Conservation (phyloP, 2,329 filamentous ascomycete genomes). For the Zelopaecilomyces penicillatus region DNA sequence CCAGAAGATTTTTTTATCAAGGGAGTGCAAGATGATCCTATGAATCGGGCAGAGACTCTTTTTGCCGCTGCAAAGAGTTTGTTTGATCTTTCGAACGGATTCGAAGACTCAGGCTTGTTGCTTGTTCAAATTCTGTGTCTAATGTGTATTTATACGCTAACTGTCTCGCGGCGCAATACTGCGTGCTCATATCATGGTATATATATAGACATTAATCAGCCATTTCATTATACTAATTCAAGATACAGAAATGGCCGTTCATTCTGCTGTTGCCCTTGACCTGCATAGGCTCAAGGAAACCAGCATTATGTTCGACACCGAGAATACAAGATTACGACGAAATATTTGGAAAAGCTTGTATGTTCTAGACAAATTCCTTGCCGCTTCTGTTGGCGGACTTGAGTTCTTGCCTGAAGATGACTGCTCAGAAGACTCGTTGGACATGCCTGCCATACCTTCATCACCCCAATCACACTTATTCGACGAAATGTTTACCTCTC, state of each 20-base stretch:
- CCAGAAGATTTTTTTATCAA: slow-evolving; percentile 42
- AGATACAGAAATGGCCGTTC: slow-evolving; percentile 49
- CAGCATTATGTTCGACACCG: slow-evolving; percentile 39
- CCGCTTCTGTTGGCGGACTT: slow-evolving; percentile 54
- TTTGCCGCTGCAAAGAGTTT: slow-evolving; percentile 51
- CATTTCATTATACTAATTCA: slow-evolving; percentile 8
- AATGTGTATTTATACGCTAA: slow-evolving; percentile 57
- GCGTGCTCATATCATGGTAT: slow-evolving; percentile 54
- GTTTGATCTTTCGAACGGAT: slow-evolving; percentile 34
- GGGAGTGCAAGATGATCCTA: slow-evolving; percentile 37
- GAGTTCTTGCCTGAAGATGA: slow-evolving; percentile 54
- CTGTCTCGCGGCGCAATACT: slow-evolving; percentile 52
- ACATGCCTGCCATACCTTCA: slow-evolving; percentile 2
- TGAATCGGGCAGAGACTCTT: slow-evolving; percentile 52
- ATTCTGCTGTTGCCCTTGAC: slow-evolving; percentile 53
- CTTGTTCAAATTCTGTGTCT: slow-evolving; percentile 55
- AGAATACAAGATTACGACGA: slow-evolving; percentile 34
- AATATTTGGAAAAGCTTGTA: slow-evolving; percentile 59
- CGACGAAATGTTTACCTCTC: slow-evolving; percentile 2
- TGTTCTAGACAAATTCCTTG: slow-evolving; percentile 55
- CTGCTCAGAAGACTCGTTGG: slow-evolving; percentile 43
- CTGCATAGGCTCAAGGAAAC: slow-evolving; percentile 51
- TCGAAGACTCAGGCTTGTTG: slow-evolving; percentile 57
- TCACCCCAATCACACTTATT: not conserved
- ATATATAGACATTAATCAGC: slow-evolving; percentile 6